Percentiles rank a stretch among this genome's conserved stretches.
Conservation (phyloP, 139 green algal species). For the Volvox africanus region DNA sequence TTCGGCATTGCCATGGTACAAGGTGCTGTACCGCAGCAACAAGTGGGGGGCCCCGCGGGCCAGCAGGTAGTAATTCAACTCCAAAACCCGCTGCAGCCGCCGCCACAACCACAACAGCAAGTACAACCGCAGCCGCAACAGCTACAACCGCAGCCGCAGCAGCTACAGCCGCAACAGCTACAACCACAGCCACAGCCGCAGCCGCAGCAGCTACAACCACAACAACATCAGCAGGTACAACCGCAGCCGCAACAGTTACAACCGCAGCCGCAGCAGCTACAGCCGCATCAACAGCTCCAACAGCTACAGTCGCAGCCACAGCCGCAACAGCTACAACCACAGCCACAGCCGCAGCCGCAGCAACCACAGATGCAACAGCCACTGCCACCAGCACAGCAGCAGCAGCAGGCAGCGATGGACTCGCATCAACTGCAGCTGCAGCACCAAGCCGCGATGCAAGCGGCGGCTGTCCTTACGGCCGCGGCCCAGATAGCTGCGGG, state of each 20-base stretch:
- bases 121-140: background rate
- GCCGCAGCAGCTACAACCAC: background rate
- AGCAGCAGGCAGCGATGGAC: conserved; percentile 19
- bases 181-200: background rate
- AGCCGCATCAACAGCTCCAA: background rate
- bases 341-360: background rate
- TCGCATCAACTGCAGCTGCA: background rate
- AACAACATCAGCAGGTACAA: too few species aligned
- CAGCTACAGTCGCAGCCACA: background rate
- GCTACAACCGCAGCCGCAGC: background rate
- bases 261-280: background rate
- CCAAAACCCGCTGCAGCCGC: background rate
- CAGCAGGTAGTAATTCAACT: background rate
- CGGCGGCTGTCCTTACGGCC: conserved; percentile 27
- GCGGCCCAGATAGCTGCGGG: conserved; percentile 45
- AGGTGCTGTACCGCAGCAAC: background rate
- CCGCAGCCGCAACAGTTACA: conserved; percentile 12
- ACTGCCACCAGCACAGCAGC: background rate
- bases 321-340: background rate
- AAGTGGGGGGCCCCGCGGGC: background rate
- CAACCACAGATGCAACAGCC: too few species aligned
- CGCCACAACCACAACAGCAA: background rate
- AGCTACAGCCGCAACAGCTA: background rate
- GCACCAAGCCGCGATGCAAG: conserved; percentile 40
- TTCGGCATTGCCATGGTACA: background rate